Evolutionary conservation across 768 basidiomycete species (phyloP).

Genomic region (Albatrellus ellisii): DNA sequence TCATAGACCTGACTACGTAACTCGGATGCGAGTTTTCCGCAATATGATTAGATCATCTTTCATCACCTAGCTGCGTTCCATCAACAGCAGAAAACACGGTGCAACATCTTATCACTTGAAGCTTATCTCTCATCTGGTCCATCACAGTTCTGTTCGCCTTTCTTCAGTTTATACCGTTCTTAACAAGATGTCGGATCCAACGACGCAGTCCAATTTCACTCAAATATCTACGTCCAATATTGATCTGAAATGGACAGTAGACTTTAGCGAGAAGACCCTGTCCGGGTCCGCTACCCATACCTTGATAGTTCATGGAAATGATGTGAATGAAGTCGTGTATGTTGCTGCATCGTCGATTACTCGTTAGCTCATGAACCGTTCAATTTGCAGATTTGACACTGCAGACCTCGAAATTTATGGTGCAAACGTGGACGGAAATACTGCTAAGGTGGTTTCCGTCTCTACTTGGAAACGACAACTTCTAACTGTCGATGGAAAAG

Average conservation of each 20-base stretch:
- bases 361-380: neutral
- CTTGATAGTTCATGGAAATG: conserved; percentile 39
- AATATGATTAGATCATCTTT: no score
- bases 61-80: no score
- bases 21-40: no score
- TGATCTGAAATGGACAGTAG: conserved; percentile 64
- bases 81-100: no score
- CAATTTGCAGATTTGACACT: conserved; percentile 52
- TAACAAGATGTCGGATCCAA: conserved; percentile 32
- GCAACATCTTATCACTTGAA: no score
- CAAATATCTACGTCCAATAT: conserved; percentile 55
- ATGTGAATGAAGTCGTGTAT: conserved; percentile 48
- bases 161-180: no score
- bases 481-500: conserved; percentile 8
- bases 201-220: conserved; percentile 72
- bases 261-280: conserved; percentile 52
- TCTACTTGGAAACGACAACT: neutral
- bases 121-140: no score
- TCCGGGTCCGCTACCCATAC: conserved; percentile 53
- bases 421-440: conserved; percentile 38
- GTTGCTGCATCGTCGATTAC: conserved; percentile 13
- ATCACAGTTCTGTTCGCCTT: no score
- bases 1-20: no score
- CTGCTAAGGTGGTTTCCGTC: conserved; percentile 29
- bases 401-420: conserved; percentile 46